Conservation (phyloP, 108 stramenopile genomes). For the Cyclotella baltica region DNA sequence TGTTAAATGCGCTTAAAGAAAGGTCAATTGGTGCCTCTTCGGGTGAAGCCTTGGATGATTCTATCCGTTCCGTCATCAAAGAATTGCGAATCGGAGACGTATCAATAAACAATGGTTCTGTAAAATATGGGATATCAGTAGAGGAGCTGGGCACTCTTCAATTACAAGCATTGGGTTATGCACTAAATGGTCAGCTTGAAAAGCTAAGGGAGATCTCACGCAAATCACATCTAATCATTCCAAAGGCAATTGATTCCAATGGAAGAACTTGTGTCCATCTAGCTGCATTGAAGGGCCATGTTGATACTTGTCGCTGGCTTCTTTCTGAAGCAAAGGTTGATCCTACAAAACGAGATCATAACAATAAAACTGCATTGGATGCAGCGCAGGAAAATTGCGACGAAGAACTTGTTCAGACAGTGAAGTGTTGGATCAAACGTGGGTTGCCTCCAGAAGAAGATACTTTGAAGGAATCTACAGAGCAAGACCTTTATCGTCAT, state of each 20-base stretch:
- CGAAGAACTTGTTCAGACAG: conserved; percentile 19
- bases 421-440: conserved; percentile 25
- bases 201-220: conserved; percentile 55
- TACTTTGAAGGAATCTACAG: background rate
- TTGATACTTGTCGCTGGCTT: conserved; percentile 63
- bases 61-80: conserved; percentile 50
- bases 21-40: conserved; percentile 58
- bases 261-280: conserved; percentile 65
- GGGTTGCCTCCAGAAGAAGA: background rate
- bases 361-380: conserved; percentile 54
- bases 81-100: conserved; percentile 48
- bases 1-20: conserved; percentile 54
- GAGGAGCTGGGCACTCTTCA: conserved; percentile 20
- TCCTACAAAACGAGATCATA: conserved; percentile 31
- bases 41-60: conserved; percentile 51
- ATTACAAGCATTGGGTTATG: conserved; percentile 48
- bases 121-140: conserved; percentile 11
- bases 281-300: conserved; percentile 62
- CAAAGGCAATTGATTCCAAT: conserved; percentile 49
- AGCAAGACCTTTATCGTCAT: conserved; percentile 30
- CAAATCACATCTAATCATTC: conserved; percentile 47
- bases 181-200: conserved; percentile 51
- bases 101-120: background rate
- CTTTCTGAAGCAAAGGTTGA: conserved; percentile 59
- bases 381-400: conserved; percentile 28